phyloP scores from a whole-genome alignment of 2,329 filamentous ascomycete species.

The Verticillium isaacii region DNA sequence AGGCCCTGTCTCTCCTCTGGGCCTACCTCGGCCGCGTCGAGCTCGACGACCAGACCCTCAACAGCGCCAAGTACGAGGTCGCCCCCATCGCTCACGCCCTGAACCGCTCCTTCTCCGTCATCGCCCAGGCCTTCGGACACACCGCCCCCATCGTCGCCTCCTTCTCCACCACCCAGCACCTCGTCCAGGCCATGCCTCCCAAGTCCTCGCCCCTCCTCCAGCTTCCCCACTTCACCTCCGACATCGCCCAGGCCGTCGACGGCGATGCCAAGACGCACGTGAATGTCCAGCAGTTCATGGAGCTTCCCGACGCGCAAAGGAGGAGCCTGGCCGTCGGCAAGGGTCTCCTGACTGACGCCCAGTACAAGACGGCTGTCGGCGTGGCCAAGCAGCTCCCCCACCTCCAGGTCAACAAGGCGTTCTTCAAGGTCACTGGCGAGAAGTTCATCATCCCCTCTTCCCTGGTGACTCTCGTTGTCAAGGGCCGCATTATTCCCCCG shows the following conservation, averaged over 20 bases:
- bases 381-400: conserved; percentile 82
- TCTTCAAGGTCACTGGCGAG: conserved; percentile 98
- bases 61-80: conserved; percentile 83
- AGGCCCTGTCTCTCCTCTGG: conserved; percentile 87
- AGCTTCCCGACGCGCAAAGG: conserved; percentile 69
- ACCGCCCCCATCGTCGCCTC: conserved; percentile 77
- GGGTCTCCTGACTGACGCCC: conserved; percentile 64
- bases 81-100: conserved; percentile 81
- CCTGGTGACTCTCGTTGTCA: conserved; percentile 89
- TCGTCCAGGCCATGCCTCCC: conserved; percentile 86
- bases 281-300: conserved; percentile 85
- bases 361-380: conserved; percentile 70
- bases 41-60: conserved; percentile 70
- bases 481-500: conserved; percentile 88
- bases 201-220: conserved; percentile 84
- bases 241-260: conserved; percentile 62
- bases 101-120: conserved; percentile 81
- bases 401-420: conserved; percentile 82
- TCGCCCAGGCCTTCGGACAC: conserved; percentile 82
- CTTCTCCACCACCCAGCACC: conserved; percentile 75
- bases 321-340: conserved; percentile 66
- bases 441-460: conserved; percentile 87
- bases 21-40: conserved; percentile 89
- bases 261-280: conserved; percentile 71
- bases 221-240: conserved; percentile 77